Percentiles rank a stretch among this genome's conserved stretches.
These are phyloP conservation scores for Aspergillus puulaauensis DNA, from an alignment of 2,329 filamentous ascomycete genomes.

Conservation along the genomic window DNA sequence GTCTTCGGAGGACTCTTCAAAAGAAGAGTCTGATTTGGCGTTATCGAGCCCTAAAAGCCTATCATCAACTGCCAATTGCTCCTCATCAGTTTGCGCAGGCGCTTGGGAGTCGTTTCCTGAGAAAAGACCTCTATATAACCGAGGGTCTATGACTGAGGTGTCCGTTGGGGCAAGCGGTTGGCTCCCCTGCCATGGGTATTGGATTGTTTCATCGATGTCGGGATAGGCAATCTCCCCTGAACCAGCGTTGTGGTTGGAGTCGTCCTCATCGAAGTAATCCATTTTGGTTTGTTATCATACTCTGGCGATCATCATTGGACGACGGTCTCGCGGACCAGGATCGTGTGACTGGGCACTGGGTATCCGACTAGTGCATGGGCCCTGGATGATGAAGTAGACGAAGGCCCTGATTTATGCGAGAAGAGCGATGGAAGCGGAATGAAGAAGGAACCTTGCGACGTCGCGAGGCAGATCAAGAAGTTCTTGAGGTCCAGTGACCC, in stretches of 20 bases:
- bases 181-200: constrained; percentile 33
- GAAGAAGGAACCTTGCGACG: not conserved
- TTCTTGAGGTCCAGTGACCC: constrained; percentile 17
- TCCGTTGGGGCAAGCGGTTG: constrained; percentile 17
- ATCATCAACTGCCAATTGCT: constrained; percentile 7
- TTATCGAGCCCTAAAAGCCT: constrained; percentile 8
- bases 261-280: constrained; percentile 19
- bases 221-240: constrained; percentile 30
- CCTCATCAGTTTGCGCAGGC: constrained; percentile 15
- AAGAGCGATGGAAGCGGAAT: not conserved
- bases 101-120: constrained; percentile 14
- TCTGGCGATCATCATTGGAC: constrained; percentile 8
- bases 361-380: not conserved
- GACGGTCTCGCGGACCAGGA: not conserved
- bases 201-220: constrained; percentile 32
- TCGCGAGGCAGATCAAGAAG: not conserved
- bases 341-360: not conserved
- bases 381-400: not conserved
- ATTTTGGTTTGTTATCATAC: constrained; percentile 16
- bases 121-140: constrained; percentile 29
- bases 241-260: constrained; percentile 11
- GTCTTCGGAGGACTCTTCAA: constrained; percentile 16
- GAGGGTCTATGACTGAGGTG: constrained; percentile 31
- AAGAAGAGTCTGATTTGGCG: constrained; percentile 26
- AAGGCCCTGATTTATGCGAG: not conserved